Percentiles rank a stretch among this genome's conserved stretches.
These are phyloP conservation scores for Aspergillus aculeatinus DNA, from an alignment of 2,329 filamentous ascomycete genomes.

Conservation along the genomic window DNA sequence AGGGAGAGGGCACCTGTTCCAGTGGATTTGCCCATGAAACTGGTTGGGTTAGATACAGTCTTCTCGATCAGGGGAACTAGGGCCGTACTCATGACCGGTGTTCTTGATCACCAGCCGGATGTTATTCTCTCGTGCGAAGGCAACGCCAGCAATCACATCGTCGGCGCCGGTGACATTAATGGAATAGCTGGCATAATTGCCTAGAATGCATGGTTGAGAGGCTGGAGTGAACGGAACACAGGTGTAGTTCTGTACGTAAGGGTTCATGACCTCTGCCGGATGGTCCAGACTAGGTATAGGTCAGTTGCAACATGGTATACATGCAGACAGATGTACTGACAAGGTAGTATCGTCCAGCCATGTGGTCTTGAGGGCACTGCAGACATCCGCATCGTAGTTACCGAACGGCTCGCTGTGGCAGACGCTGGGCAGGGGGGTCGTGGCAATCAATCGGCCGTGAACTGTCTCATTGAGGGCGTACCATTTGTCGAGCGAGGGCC, in stretches of 20 bases:
- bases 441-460: background rate
- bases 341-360: too few relatives aligned
- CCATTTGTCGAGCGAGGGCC: slow-evolving; percentile 3
- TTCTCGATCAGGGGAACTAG: too few relatives aligned
- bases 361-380: slow-evolving; percentile 18
- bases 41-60: too few relatives aligned
- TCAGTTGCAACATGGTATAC: too few relatives aligned
- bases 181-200: slow-evolving; percentile 10
- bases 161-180: slow-evolving; percentile 13
- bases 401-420: slow-evolving; percentile 23
- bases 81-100: slow-evolving; percentile 45
- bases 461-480: slow-evolving; percentile 6
- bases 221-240: slow-evolving; percentile 5
- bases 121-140: slow-evolving; percentile 16
- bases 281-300: too few relatives aligned
- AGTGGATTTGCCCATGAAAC: slow-evolving; percentile 45
- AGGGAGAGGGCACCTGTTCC: slow-evolving; percentile 51
- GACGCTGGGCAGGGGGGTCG: slow-evolving; percentile 3
- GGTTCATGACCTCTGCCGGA: slow-evolving; percentile 17
- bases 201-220: too few relatives aligned
- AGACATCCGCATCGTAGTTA: slow-evolving; percentile 43
- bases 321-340: too few relatives aligned
- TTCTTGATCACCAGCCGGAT: slow-evolving; percentile 40
- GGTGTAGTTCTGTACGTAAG: slow-evolving; percentile 28
- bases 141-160: slow-evolving; percentile 6